Evolutionary conservation across 192 early-diverging fungal genomes (phyloP).

Genomic region (Glomus cerebriforme): DNA sequence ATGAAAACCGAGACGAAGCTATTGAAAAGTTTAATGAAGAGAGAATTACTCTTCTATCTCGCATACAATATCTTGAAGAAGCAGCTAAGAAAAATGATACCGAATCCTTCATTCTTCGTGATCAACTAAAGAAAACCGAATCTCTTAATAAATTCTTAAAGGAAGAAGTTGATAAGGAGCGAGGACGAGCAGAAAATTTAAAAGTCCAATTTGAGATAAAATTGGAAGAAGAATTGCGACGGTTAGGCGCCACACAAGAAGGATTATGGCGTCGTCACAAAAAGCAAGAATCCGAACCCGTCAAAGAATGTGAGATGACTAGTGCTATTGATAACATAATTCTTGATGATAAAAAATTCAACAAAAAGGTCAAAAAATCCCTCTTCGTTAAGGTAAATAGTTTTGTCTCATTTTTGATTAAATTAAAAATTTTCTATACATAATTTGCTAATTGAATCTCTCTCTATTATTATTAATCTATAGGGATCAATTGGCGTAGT

Average conservation of each 20-base stretch:
- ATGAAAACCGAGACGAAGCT: no score
- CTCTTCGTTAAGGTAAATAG: neutral
- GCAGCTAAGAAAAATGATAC: neutral
- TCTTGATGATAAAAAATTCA: neutral
- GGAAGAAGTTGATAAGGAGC: neutral
- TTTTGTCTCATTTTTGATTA: neutral
- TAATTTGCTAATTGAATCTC: no score
- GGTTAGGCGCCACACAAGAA: neutral
- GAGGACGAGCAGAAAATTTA: neutral
- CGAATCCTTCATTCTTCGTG: neutral
- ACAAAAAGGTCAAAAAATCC: neutral
- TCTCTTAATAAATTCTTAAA: neutral
- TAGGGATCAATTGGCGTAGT: neutral
- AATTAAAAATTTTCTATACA: neutral
- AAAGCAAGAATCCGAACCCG: neutral
- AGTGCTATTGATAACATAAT: neutral
- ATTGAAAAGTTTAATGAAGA: neutral
- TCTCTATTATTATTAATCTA: no score
- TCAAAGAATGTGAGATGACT: neutral
- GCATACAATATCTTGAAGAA: neutral
- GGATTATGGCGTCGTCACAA: neutral
- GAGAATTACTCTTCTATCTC: neutral
- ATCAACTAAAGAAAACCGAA: neutral
- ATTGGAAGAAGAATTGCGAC: neutral
- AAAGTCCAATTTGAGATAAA: neutral